Base-by-base conservation (phyloP, 73 alveolate species). In the Stentor coeruleus region DNA sequence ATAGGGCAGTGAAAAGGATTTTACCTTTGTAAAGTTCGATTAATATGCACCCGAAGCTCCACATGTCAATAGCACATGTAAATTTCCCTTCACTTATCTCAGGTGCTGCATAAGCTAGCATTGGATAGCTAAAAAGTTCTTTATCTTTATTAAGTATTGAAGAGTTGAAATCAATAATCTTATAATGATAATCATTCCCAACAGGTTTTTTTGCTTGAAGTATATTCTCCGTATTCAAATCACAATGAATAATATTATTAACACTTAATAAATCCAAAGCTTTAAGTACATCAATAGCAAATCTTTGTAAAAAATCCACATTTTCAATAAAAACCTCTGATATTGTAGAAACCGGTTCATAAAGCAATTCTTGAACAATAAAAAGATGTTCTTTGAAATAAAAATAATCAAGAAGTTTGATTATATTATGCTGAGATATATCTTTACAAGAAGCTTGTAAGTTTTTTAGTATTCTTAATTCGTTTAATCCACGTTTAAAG, bases 371-470 rank as follows among this genome's bases (percentile, higher is more conserved):
- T 14, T 26, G 28, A 39, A 88, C 89, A 39, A 88, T 84, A 30
- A 88, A 83, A 40, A 88, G 81, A 85, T 88, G 94, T 73, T 88
- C 94, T 88, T 85, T 88, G 55, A 77, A 85, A 80, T 88, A 88
- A 81, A 88, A 88, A 41, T 77, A 88, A 42, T 85, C 91, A 77
- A 77, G 73, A 26, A 82, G 79, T 76, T 88, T 88, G n/a, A 15
- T 39, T 38, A 75, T 38, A 38, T 75, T 31, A 38, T 20, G 33
- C n/a, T 40, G 26, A 75, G 26, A 75, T 39, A 75, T 1, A 66
- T 75, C 72, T 2, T 33, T 40, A 38, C 59, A 37, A 37, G 26
- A 26, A 20, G 33, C 31, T 39, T 75, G 33, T 38, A 75, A n/a
- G 1, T 33, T 36, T n/a, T 20, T 35, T 6, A 75, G 59, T 20